Evolutionary conservation across 139 green algal species (phyloP), one percentile per base, ranked within the genome.

Genomic region (Penium margaritaceum): DNA sequence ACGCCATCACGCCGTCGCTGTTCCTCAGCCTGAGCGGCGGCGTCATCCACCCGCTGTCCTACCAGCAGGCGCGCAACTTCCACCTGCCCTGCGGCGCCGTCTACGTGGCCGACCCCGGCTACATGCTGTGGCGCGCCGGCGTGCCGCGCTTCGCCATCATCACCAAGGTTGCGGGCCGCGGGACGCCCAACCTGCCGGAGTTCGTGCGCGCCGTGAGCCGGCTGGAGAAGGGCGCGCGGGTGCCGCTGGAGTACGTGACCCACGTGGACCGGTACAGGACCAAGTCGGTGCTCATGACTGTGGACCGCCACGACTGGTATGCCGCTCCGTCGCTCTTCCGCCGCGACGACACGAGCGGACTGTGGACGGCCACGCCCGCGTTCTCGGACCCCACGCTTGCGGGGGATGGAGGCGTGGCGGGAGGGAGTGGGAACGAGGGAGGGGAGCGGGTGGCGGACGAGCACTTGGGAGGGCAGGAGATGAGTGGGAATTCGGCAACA

Each of bases 41-140:
- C 36, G 75, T 73, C 1, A 64, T 96, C 29, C 90, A 96, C 68
- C 81, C 85, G 15, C 86, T 96, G 3, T 87, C 71, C 73, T 96
- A 96, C 84, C 91, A 96, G 85, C 88, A 91, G 74, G 78, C 78
- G 36, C 66, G 78, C 39, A 95, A 95, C 85, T 88, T 91, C 81
- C 75, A 72, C 5, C 61, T 83, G 14, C 57, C 9, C 55, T 85
- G 67, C 0, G 70, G 66, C 30, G 80, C 87, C 78, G 87, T 95
- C 12, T 95, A 95, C 57, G 87, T 96, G 24, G 88, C 91, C 30
- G 90, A 96, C 61, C 79, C 87, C 2, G 87, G 81, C 38, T 84
- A 84, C 72, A 73, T 78, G 63, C 73, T 85, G 0, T 66, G 84
- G 44, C 74, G 85, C 21, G 79, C 84, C 21, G 74, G 76, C 15